Percentiles rank a stretch among this genome's conserved stretches.
These are phyloP conservation scores for Fistulifera solaris DNA, from an alignment of 108 stramenopile genomes.

Conservation along the genomic window DNA sequence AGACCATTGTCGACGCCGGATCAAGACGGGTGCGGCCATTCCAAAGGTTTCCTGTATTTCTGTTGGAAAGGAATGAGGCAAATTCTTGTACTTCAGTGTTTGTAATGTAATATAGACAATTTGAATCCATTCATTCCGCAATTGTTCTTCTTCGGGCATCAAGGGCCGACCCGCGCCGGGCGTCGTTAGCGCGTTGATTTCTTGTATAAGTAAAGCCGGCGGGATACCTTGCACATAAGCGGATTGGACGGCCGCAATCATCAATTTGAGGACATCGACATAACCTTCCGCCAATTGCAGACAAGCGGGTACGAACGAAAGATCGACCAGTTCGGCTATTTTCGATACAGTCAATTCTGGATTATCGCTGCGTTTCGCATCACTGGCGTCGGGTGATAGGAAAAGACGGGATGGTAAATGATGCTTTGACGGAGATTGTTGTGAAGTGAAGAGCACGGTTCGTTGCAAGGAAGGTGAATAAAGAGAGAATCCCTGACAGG, in stretches of 20 bases:
- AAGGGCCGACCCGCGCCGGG: conserved; percentile 62
- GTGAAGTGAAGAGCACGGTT: no score
- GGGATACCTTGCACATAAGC: conserved; percentile 58
- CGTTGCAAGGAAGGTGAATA: no score
- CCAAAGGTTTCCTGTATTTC: conserved; percentile 9
- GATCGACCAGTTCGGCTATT: conserved; percentile 71
- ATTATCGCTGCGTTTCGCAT: no score
- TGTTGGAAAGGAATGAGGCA: no score
- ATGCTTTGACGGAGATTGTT: no score
- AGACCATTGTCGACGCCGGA: conserved; percentile 21
- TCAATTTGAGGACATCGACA: conserved; percentile 74
- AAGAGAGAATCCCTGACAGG: no score
- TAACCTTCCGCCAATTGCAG: conserved; percentile 64
- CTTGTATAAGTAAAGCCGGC: conserved; percentile 1
- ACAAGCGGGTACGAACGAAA: conserved; percentile 72
- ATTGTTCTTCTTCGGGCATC: conserved; percentile 55
- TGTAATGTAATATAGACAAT: conserved; percentile 56
- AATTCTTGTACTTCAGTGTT: conserved; percentile 7
- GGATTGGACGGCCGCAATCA: conserved; percentile 66
- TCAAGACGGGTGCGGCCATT: conserved; percentile 12
- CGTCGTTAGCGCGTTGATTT: conserved; percentile 28
- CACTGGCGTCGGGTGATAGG: no score
- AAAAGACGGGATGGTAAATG: no score
- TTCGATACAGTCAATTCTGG: no score
- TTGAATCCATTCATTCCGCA: conserved; percentile 53